Percentiles rank a stretch among this genome's conserved stretches.
Conservation (phyloP, 1,139 yeast species). For the Candida albicans region DNA sequence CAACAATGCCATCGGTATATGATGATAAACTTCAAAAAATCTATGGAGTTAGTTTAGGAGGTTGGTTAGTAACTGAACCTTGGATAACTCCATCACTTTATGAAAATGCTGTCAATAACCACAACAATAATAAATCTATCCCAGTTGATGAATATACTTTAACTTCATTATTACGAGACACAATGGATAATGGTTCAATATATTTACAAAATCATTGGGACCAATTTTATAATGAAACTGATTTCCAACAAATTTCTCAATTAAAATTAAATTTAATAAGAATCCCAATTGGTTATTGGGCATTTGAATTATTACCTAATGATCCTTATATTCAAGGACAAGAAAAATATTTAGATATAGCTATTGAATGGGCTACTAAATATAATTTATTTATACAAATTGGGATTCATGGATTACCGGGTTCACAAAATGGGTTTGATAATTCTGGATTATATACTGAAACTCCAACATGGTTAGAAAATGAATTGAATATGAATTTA, state of each 20-base stretch:
- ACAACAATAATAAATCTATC: too few species aligned
- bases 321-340: constrained; percentile 28
- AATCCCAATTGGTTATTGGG: constrained; percentile 31
- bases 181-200: constrained; percentile 10
- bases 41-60: constrained; percentile 27
- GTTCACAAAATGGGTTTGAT: constrained; percentile 32
- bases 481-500: constrained; percentile 16
- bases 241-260: constrained; percentile 19
- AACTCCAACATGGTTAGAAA: constrained; percentile 16
- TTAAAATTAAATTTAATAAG: constrained; percentile 24
- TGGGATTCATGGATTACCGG: constrained; percentile 30
- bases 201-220: constrained; percentile 22
- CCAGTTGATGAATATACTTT: constrained; percentile 25
- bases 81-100: constrained; percentile 28
- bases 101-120: constrained; percentile 16
- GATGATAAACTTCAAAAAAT: constrained; percentile 11
- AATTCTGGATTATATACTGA: constrained; percentile 23
- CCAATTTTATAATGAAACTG: constrained; percentile 21
- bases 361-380: constrained; percentile 23
- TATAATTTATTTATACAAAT: constrained; percentile 21
- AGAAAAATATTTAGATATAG: constrained; percentile 23
- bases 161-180: constrained; percentile 16
- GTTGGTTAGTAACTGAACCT: constrained; percentile 31
- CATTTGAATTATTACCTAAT: constrained; percentile 19
- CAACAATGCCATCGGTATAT: constrained; percentile 6